Conservation (phyloP, 257 asterid species). For the Gentiana macrophylla region DNA sequence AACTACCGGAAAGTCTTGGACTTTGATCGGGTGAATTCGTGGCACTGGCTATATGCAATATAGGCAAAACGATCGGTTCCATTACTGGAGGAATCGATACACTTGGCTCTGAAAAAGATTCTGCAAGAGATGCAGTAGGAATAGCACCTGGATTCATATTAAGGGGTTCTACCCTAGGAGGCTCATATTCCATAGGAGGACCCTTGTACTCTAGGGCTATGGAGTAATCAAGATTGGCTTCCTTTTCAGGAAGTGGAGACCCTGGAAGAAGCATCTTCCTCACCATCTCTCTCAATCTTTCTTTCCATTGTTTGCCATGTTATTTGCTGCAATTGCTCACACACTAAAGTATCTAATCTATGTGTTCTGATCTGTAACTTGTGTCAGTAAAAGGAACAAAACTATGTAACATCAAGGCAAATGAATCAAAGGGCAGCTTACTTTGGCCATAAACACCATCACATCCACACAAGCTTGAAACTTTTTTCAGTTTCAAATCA, state of each 20-base stretch:
- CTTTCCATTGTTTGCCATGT: constrained; percentile 41
- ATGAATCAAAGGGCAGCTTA: constrained; percentile 10
- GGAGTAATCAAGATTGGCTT: constrained; percentile 63
- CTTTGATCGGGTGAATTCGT: constrained; percentile 47
- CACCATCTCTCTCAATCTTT: constrained; percentile 70
- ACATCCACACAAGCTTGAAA: constrained; percentile 10
- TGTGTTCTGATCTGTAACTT: constrained; percentile 10
- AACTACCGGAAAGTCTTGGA: constrained; percentile 58
- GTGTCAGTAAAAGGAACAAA: constrained; percentile 14
- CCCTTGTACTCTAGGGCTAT: constrained; percentile 80
- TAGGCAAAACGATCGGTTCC: constrained; percentile 60
- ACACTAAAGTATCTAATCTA: constrained; percentile 2
- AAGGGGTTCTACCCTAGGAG: constrained; percentile 64
- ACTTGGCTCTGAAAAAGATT: constrained; percentile 58
- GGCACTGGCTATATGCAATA: constrained; percentile 45
- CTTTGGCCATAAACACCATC: constrained; percentile 12
- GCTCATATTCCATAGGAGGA: constrained; percentile 56
- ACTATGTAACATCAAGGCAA: constrained; percentile 9
- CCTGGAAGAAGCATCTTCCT: constrained; percentile 93
- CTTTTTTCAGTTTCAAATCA: constrained; percentile 2
- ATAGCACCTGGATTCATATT: constrained; percentile 42
- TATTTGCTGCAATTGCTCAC: constrained; percentile 10
- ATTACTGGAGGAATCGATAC: constrained; percentile 51
- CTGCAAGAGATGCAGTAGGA: constrained; percentile 43
- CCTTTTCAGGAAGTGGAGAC: constrained; percentile 73